Conservation (phyloP, 129 eudicot species). For the Arctium minus region DNA sequence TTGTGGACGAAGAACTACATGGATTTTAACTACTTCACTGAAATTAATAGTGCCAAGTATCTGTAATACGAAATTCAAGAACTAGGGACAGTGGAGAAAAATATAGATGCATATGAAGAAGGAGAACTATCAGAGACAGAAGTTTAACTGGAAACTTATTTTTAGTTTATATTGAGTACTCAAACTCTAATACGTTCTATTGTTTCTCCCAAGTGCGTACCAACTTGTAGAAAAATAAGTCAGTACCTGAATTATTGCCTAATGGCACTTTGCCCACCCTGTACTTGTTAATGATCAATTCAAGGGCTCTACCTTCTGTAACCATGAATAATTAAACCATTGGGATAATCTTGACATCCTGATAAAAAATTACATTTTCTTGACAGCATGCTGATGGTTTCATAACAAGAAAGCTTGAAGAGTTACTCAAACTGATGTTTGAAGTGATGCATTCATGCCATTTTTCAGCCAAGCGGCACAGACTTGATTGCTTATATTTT, state of each 20-base stretch:
- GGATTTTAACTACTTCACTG: background rate
- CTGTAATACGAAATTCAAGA: too few relatives aligned
- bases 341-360: background rate
- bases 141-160: background rate
- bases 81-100: too few relatives aligned
- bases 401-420: constrained; percentile 68
- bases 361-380: background rate
- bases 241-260: background rate
- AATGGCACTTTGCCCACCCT: background rate
- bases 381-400: constrained; percentile 59
- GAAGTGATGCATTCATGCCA: constrained; percentile 82
- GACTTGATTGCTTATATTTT: constrained; percentile 83
- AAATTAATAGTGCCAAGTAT: too few relatives aligned
- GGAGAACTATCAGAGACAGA: background rate
- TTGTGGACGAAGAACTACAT: background rate
- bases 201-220: background rate
- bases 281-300: too few relatives aligned
- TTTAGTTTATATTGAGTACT: background rate
- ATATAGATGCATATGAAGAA: too few relatives aligned
- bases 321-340: background rate
- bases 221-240: background rate
- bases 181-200: background rate
- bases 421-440: constrained; percentile 71
- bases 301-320: background rate
- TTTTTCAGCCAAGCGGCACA: constrained; percentile 87